Evolutionary conservation across 2,329 filamentous ascomycete genomes (phyloP), one percentile per base, ranked within the genome.

Genomic region (Mycosphaerella sp.): DNA sequence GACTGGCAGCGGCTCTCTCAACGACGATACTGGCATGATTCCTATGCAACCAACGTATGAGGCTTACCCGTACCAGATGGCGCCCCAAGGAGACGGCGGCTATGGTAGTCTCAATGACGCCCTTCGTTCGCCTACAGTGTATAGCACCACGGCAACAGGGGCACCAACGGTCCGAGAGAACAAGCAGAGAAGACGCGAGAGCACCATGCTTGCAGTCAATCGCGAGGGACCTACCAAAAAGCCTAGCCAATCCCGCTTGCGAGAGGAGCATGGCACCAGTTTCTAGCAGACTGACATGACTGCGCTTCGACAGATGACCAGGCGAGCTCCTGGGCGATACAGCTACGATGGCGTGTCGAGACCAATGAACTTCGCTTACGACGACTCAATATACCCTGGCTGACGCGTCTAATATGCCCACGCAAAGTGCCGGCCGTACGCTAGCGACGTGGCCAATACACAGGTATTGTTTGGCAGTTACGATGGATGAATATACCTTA

Each of bases 41-140:
- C 64, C 64, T 2, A 57, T 67, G 49, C 62, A 65, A 13, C 65
- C 64, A 7, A 57, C 57, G 9, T 64, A 65, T 41, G 54, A 53
- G n/a, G 53, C 51, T 27, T 64, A 66, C 39, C 62, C 63, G 41
- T 64, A 66, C 41, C 62, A 64, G 32, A 64, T 66, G 59, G 62
- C 62, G 16, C 65, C 62, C 12, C 62, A 65, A 49, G 64, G 64
- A 14, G 64, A 68, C 13, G 64, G 64, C 32, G 61, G 59, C 2
- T 68, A 59, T 35, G 64, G 62, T 9, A 67, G 65, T 44, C 49
- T 68, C 41, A 68, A 68, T 51, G 65, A 66, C 41, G 66, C 64
- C 9, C 49, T 68, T 21, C 54, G 60, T 21, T 57, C 63, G 39
- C 54, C 62, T 7, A 58, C 52, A 18, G 41, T 59, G 14, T 62